Evolutionary conservation across 129 eudicot genomes (phyloP).

Genomic region (Pseudognaphalium luteoalbum): DNA sequence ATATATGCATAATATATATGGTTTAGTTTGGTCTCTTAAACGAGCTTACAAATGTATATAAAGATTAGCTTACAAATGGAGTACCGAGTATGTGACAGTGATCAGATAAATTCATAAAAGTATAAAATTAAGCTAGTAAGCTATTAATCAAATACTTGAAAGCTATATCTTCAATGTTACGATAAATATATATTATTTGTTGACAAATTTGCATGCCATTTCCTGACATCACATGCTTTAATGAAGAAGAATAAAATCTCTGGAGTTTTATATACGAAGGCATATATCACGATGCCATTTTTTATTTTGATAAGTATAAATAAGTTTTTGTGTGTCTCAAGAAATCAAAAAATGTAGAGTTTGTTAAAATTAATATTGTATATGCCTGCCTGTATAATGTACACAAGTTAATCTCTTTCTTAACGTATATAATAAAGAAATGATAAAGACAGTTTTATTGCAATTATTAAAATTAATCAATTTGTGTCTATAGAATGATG

Average conservation of each 20-base stretch:
- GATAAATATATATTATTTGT: neutral
- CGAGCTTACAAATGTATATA: too few relatives aligned
- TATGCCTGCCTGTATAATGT: too few relatives aligned
- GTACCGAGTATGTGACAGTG: too few relatives aligned
- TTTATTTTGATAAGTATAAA: neutral
- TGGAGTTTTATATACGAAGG: slow-evolving; percentile 19
- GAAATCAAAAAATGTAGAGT: neutral
- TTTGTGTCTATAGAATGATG: too few relatives aligned
- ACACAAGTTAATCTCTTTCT: too few relatives aligned
- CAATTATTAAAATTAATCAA: neutral
- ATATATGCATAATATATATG: too few relatives aligned
- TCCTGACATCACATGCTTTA: slow-evolving; percentile 27
- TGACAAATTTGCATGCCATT: slow-evolving; percentile 26
- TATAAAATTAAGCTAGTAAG: neutral
- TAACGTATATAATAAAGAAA: too few relatives aligned
- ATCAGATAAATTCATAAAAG: too few relatives aligned
- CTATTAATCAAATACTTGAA: neutral
- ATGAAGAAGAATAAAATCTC: slow-evolving; percentile 24
- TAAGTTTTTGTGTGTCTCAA: slow-evolving; percentile 7
- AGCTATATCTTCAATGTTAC: neutral
- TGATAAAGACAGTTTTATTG: neutral
- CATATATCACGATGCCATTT: slow-evolving; percentile 18
- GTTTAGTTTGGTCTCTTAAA: too few relatives aligned
- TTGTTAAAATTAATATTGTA: too few relatives aligned
- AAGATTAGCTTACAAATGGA: too few relatives aligned